Evolutionary conservation across 2,329 filamentous ascomycete genomes (phyloP).

Genomic region (Monilinia polystroma): DNA sequence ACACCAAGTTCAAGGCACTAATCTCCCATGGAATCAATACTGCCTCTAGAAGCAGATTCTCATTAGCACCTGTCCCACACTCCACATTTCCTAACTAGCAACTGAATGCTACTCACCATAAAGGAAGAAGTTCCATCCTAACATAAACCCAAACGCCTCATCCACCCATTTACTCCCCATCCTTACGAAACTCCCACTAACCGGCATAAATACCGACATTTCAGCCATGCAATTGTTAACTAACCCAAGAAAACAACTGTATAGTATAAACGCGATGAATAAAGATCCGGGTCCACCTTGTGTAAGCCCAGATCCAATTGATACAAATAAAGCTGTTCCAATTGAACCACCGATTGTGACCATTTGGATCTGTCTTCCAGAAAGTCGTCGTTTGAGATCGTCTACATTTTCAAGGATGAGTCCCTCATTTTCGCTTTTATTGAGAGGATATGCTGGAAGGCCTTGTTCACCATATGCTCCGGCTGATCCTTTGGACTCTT

Average conservation of each 20-base stretch:
- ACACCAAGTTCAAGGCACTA: conserved; percentile 44
- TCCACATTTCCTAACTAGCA: not conserved
- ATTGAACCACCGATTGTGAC: conserved; percentile 50
- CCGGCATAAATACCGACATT: conserved; percentile 57
- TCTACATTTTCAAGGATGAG: conserved; percentile 30
- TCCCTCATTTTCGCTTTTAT: conserved; percentile 12
- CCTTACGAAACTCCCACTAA: conserved; percentile 53
- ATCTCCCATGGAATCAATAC: conserved; percentile 41
- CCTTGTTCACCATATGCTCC: conserved; percentile 24
- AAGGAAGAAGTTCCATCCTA: conserved; percentile 62
- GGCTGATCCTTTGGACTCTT: conserved; percentile 24
- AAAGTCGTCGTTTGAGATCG: conserved; percentile 41
- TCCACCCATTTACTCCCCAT: conserved; percentile 55
- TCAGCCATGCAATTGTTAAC: conserved; percentile 44
- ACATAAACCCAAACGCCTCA: conserved; percentile 53
- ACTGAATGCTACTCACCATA: conserved; percentile 44
- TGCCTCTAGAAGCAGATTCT: conserved; percentile 24
- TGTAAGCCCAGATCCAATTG: conserved; percentile 45
- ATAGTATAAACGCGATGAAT: conserved; percentile 49
- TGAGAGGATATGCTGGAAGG: not conserved
- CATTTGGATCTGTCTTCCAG: conserved; percentile 50
- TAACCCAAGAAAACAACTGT: conserved; percentile 45
- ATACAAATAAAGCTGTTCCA: conserved; percentile 50
- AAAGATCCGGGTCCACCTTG: conserved; percentile 41
- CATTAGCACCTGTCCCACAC: not conserved